Base-by-base conservation (phyloP, 495 filamentous ascomycete genomes). In the Lepraria neglecta region DNA sequence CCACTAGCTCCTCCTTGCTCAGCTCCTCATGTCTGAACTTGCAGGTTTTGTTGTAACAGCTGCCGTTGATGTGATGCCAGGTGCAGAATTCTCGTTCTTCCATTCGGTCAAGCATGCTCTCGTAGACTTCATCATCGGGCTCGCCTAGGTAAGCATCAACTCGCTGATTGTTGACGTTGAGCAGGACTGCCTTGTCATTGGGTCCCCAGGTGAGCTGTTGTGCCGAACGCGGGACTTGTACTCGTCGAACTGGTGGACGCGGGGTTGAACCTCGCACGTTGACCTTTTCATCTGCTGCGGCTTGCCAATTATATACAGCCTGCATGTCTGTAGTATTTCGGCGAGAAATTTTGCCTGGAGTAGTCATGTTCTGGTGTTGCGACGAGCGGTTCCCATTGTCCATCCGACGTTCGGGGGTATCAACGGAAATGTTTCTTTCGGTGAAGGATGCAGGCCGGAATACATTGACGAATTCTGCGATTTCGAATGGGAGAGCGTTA, bases 121-220 rank as follows among this genome's bases (percentile, higher is more conserved):
- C 68, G 52, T 71, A 67, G 12, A 71, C 65, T 19, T 76, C 67
- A 38, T 64, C 15, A 15, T 67, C 54, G 0, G 73, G 69, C 19
- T 63, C 55, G n/a, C 71, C 60, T 31, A 64, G 66, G 61, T 75
- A 71, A 11, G 63, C 59, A 55, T 82, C 77, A 28, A 81, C 61
- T 12, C 76, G 74, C 27, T 79, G 70, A 15, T 74, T 73, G 38
- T 75, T 65, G 61, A 71, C 71, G 68, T 81, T 77, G 58, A 80
- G 48, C n/a, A 76, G 64, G 38, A 82, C 73, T 40, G 64, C 65
- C 46, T 73, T 67, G 40, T 74, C 40, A 19, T 31, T 54, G 9
- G 69, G 63, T 27, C 67, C 47, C 17, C 62, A 59, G 28, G 69
- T 62, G 47, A 65, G 51, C 7, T 5, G 3, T 4, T 40, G 33